Evolutionary conservation across 257 asterid species (phyloP), one percentile per base, ranked within the genome.

Genomic region (Plectranthus barbatus): DNA sequence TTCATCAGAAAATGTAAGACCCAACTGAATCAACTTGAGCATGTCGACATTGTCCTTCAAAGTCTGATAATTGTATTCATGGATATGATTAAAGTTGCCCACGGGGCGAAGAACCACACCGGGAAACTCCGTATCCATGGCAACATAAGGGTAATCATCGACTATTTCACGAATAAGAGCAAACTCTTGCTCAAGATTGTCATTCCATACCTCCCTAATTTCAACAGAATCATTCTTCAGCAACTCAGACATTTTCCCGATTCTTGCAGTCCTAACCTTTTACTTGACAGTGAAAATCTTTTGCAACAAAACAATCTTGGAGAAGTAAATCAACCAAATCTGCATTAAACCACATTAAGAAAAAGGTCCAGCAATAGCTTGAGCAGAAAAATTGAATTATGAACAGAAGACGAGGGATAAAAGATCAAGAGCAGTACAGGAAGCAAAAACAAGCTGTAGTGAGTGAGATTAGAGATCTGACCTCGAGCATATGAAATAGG

Each of bases 41-140:
- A 84, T 29, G 73, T 87, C 90, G 6, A 87, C 95, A 40, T 87
- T 87, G 72, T 77, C 83, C 56, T 87, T 87, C 66, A 87, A 59
- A 0, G 88, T 82, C 56, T 80, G 82, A 72, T 79, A 87, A 67
- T 87, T 86, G 63, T 60, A 80, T 60, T 84, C 93, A 1, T 74
- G 72, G 23, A 77, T 72, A 37, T 76, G 72, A 79, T 77, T 82
- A 76, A 84, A 82, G 67, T 72, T 80, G 53, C 88, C 88, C 10
- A 82, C 83, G 0, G 90, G 86, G 5, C 86, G 72, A n/a, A 80
- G 71, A 34, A 84, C 86, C 15, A 84, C 71, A 0, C 93, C 95
- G 0, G 90, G 90, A 47, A 87, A 87, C 83, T 87, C 95, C 0
- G 95, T 87, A 56, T 87, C 95, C 95, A 87, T 87, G 12, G 95